Evolutionary conservation across 1,139 yeast species (phyloP).

Genomic region (Waltiozyma sp.): DNA sequence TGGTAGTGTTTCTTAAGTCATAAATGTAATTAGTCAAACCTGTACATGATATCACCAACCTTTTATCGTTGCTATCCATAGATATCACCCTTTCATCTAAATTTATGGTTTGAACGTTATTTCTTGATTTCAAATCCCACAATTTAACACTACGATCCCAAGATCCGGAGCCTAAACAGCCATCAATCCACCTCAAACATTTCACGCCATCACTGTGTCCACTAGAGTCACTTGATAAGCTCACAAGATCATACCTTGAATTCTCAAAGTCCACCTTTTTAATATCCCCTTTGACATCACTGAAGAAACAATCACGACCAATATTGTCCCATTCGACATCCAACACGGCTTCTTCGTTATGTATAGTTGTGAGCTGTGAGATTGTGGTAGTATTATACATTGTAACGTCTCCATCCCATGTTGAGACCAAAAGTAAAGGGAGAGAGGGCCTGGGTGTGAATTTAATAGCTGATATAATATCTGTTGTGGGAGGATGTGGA

Average conservation of each 20-base stretch:
- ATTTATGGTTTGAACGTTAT: constrained; percentile 5
- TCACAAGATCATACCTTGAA: constrained; percentile 5
- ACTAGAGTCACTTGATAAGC: background rate
- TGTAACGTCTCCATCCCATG: constrained; percentile 32
- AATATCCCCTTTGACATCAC: constrained; percentile 33
- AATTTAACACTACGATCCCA: constrained; percentile 41
- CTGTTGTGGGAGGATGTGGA: background rate
- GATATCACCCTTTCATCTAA: constrained; percentile 50
- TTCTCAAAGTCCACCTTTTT: constrained; percentile 35
- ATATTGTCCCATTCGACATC: constrained; percentile 14
- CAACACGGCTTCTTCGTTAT: constrained; percentile 8
- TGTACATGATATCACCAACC: constrained; percentile 47
- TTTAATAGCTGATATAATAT: background rate
- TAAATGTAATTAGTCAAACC: constrained; percentile 45
- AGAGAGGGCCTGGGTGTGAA: background rate
- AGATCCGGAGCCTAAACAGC: constrained; percentile 32
- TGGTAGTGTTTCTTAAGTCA: constrained; percentile 37
- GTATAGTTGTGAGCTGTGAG: constrained; percentile 1
- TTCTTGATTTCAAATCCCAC: constrained; percentile 23
- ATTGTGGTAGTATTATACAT: constrained; percentile 23
- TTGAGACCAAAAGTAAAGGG: constrained; percentile 27
- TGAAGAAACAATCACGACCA: constrained; percentile 22
- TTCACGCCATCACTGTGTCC: constrained; percentile 14
- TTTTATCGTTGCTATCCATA: constrained; percentile 43
- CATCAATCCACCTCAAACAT: constrained; percentile 5